Evolutionary conservation across 1,139 yeast genomes (phyloP), one percentile per base, ranked within the genome.

Genomic region (Lodderomyces theae): DNA sequence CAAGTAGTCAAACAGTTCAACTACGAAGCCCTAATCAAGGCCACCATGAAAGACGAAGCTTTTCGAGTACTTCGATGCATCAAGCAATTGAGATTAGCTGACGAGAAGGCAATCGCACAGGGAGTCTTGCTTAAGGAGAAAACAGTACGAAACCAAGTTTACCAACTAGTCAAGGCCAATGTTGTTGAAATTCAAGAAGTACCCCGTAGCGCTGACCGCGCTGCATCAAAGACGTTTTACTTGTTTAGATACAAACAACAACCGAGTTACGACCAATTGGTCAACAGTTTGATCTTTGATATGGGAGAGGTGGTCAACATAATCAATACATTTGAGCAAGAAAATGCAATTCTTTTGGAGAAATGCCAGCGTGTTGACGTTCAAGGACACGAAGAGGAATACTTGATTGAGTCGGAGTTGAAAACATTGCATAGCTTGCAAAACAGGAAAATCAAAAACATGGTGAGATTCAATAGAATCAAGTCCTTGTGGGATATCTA

Each of bases 281-380:
- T 54, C 18, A 60, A 63, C 39, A 57, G 72, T 2, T 48, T 72
- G 26, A 48, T 62, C 21, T 66, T 52, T 45, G 56, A 62, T 41
- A 82, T 89, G 77, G 86, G 86, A 1, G 78, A 80, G 45, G 61
- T 82, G 15, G 63, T 86, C 42, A 72, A 72, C 35, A 75, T 78
- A 38, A 65, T 86, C 26, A 79, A 76, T 34, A 64, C 61, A 6
- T 71, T 86, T 50, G 81, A 86, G 47, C 61, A 62, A 22, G 83
- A 80, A 37, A 81, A 88, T 57, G 69, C 75, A 37, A 80, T 84
- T 11, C 71, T 92, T 43, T 68, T 90, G 44, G 82, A 82, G 16
- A 90, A 90, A 58, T 80, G 90, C 44, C 85, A 83, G 48, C 77
- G 97, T 61, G 95, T 86, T 46, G 97, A 92, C 58, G 97, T 92